Evolutionary conservation across 2,329 filamentous ascomycete species (phyloP).

Genomic region (Chaetothyriales sp.): DNA sequence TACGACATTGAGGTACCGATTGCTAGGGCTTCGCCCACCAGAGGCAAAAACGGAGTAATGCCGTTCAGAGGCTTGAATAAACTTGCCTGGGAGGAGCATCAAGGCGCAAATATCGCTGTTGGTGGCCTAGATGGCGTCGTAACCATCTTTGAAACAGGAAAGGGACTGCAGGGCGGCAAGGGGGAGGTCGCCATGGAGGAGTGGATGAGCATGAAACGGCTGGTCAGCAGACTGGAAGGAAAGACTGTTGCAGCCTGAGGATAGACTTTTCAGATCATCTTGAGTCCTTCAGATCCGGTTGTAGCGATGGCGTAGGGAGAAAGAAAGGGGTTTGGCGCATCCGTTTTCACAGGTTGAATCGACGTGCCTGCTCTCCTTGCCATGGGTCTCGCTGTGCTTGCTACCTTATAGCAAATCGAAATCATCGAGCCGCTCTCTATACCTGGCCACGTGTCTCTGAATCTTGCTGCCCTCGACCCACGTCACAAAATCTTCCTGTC

Average conservation of each 20-base stretch:
- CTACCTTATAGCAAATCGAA: conserved; percentile 68
- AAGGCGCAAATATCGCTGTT: conserved; percentile 73
- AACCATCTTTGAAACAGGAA: conserved; percentile 75
- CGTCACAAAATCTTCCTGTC: conserved; percentile 90
- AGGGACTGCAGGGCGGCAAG: conserved; percentile 61
- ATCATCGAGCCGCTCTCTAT: conserved; percentile 87
- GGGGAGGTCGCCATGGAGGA: conserved; percentile 74
- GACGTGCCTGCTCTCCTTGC: background rate
- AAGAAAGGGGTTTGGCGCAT: background rate
- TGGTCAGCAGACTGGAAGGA: conserved; percentile 60
- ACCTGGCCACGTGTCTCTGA: conserved; percentile 89
- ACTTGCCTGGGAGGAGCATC: conserved; percentile 79
- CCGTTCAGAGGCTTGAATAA: conserved; percentile 83
- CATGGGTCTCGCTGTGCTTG: background rate
- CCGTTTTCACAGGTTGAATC: background rate
- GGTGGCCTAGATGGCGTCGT: conserved; percentile 84
- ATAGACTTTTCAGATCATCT: background rate
- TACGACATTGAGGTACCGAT: conserved; percentile 85
- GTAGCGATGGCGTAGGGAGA: background rate
- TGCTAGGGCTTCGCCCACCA: conserved; percentile 58
- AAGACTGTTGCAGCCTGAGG: background rate
- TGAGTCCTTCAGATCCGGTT: background rate
- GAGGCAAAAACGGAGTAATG: conserved; percentile 46
- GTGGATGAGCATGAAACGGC: conserved; percentile 83
- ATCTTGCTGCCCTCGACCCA: conserved; percentile 96